These are phyloP conservation scores for Pythium coloratum DNA, from an alignment of 352 stramenopile genomes.

Conservation along the genomic window DNA sequence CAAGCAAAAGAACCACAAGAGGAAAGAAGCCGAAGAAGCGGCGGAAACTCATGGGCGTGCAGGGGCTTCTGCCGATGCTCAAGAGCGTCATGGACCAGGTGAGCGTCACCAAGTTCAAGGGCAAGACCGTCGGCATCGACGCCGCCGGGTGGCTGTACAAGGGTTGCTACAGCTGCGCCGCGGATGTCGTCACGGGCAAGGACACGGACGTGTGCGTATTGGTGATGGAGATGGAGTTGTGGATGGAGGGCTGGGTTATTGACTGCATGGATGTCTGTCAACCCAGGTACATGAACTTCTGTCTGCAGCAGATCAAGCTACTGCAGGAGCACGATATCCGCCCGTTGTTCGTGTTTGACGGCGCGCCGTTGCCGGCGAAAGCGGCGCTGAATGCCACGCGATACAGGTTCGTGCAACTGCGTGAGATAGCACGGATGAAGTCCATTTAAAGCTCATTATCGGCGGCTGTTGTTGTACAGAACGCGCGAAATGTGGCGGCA, in stretches of 20 bases:
- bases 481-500: slow-evolving; percentile 36
- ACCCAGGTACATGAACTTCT: slow-evolving; percentile 82
- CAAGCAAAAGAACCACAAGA: neutral
- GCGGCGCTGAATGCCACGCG: slow-evolving; percentile 48
- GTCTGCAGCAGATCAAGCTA: slow-evolving; percentile 86
- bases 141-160: slow-evolving; percentile 88
- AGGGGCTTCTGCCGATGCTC: slow-evolving; percentile 52
- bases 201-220: slow-evolving; percentile 46
- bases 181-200: slow-evolving; percentile 73
- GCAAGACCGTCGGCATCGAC: slow-evolving; percentile 76
- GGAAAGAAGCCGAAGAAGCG: slow-evolving; percentile 7
- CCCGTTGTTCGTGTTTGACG: slow-evolving; percentile 94
- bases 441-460: neutral
- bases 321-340: slow-evolving; percentile 82
- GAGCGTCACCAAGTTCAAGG: slow-evolving; percentile 75
- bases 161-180: slow-evolving; percentile 85
- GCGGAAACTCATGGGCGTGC: slow-evolving; percentile 35
- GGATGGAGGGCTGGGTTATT: neutral
- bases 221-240: neutral
- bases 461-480: neutral
- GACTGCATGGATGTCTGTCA: neutral
- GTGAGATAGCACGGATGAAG: neutral
- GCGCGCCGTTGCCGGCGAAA: slow-evolving; percentile 90
- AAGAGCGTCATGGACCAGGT: slow-evolving; percentile 76
- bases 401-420: slow-evolving; percentile 34